Evolutionary conservation across 202 grass and related monocot species (phyloP).

Genomic region (Thinopyrum obtusiflorum): DNA sequence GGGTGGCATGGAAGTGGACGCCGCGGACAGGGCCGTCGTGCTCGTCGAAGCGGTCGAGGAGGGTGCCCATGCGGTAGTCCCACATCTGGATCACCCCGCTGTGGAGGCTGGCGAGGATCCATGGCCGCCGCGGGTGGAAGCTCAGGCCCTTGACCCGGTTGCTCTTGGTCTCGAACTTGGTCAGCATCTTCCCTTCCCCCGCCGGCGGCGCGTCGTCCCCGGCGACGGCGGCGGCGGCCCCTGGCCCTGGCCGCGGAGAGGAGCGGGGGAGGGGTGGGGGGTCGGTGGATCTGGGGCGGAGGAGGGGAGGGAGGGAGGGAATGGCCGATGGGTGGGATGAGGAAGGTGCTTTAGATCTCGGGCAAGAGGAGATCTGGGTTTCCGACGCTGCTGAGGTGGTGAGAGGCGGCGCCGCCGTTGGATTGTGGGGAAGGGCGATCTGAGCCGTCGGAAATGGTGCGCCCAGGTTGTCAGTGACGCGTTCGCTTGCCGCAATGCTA

Average conservation of each 20-base stretch:
- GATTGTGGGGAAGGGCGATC: background rate
- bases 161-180: slow-evolving; percentile 99
- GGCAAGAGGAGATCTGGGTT: slow-evolving; percentile 18
- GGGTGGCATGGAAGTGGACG: slow-evolving; percentile 93
- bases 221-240: slow-evolving; percentile 1
- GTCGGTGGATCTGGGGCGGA: slow-evolving; percentile 36
- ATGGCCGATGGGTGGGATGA: slow-evolving; percentile 27
- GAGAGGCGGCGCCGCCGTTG: background rate
- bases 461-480: background rate
- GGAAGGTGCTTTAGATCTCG: slow-evolving; percentile 41
- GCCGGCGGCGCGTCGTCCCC: slow-evolving; percentile 16
- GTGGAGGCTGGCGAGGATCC: slow-evolving; percentile 94
- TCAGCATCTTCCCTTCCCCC: slow-evolving; percentile 65
- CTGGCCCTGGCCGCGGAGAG: slow-evolving; percentile 21
- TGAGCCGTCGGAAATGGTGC: slow-evolving; percentile 1
- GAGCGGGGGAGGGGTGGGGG: slow-evolving; percentile 5
- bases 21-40: slow-evolving; percentile 49
- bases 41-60: slow-evolving; percentile 98
- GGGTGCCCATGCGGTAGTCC: slow-evolving; percentile 98
- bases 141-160: slow-evolving; percentile 96
- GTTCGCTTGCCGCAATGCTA: background rate
- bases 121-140: slow-evolving; percentile 94
- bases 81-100: slow-evolving; percentile 52
- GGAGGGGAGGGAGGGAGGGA: background rate
- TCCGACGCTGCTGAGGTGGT: slow-evolving; percentile 11